Base-by-base conservation (phyloP, 2,329 filamentous ascomycete genomes). In the Fusarium domesticum region DNA sequence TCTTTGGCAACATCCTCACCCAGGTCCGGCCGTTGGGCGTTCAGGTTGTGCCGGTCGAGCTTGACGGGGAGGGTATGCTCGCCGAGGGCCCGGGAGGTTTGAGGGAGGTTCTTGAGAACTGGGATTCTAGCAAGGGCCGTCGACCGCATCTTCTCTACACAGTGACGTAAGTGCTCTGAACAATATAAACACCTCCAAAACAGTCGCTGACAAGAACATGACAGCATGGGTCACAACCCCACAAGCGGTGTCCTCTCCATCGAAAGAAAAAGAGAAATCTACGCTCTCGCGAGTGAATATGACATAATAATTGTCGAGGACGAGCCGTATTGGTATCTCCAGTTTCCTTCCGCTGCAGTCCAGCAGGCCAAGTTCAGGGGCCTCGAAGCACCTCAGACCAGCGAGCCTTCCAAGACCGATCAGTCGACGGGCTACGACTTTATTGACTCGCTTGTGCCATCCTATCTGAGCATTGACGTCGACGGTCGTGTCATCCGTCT, bases 271-370 rank as follows among this genome's bases (percentile, higher is more conserved):
- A 85, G 80, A 58, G 83, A 90, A 39, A 77, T 96, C 19, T 96
- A 96, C 63, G 80, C 77, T 15, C 64, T 96, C 12, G 93, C 87
- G 68, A 83, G 83, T 64, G 80, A 85, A 63, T 95, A 89, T 69
- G 90, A 96, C 65, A 79, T 96, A 51, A 80, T 96, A 59, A 96
- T 96, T 53, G 71, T 95, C 50, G 92, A 97, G 67, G 92, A 97
- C 59, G 91, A 96, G 51, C 92, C 92, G 6, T 96, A 96, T 71
- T 96, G 89, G 88, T 92, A 93, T 65, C 75, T 97, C 7, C 92
- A 96, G 64, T 96, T 81, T 66, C 89, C 89, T 0, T 87, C 87
- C 1, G 84, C 87, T 0, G 78, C 72, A 41, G 36, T 62, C 18
- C 67, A 68, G 37, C 71, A 80, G 61, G 72, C 78, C 56, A 72